Conservation (phyloP, 805 yeast species). For the Ogataea ganodermae region DNA sequence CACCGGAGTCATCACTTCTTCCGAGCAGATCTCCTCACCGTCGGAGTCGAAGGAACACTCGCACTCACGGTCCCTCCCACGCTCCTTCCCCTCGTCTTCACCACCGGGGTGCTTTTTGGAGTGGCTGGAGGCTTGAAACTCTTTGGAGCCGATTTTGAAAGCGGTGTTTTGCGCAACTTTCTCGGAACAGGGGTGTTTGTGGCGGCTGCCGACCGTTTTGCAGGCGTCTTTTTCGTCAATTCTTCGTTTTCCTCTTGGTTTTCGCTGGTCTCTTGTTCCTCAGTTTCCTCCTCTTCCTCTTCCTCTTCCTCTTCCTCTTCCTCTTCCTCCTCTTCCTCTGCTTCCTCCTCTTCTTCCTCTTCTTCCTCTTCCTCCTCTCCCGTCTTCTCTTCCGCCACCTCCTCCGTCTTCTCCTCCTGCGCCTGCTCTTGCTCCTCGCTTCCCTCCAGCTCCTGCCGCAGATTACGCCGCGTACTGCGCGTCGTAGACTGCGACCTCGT, state of each 20-base stretch:
- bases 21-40: slow-evolving; percentile 24
- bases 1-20: slow-evolving; percentile 14
- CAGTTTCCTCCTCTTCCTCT: slow-evolving; percentile 3
- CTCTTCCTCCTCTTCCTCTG: slow-evolving; percentile 7
- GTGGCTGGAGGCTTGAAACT: slow-evolving; percentile 8
- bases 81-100: slow-evolving; percentile 5
- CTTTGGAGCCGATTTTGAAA: slow-evolving; percentile 15
- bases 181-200: slow-evolving; percentile 18
- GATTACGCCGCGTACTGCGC: slow-evolving; percentile 1
- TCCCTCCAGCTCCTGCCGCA: not conserved
- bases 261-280: slow-evolving; percentile 5
- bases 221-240: slow-evolving; percentile 14
- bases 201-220: slow-evolving; percentile 12
- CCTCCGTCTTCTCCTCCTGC: not conserved
- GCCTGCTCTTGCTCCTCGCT: too few relatives aligned
- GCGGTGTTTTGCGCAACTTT: slow-evolving; percentile 22
- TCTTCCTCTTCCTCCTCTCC: slow-evolving; percentile 9
- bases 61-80: slow-evolving; percentile 8
- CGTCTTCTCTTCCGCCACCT: slow-evolving; percentile 4
- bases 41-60: slow-evolving; percentile 22
- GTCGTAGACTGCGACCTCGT: slow-evolving; percentile 11
- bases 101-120: slow-evolving; percentile 16
- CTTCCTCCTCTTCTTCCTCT: slow-evolving; percentile 3
- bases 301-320: slow-evolving; percentile 2
- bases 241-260: slow-evolving; percentile 8